A percentile compares a stretch with the other conserved stretches of the same genome.
These are phyloP conservation scores for Spinellus fusiger DNA, from an alignment of 192 early-diverging fungal species.

Conservation along the genomic window DNA sequence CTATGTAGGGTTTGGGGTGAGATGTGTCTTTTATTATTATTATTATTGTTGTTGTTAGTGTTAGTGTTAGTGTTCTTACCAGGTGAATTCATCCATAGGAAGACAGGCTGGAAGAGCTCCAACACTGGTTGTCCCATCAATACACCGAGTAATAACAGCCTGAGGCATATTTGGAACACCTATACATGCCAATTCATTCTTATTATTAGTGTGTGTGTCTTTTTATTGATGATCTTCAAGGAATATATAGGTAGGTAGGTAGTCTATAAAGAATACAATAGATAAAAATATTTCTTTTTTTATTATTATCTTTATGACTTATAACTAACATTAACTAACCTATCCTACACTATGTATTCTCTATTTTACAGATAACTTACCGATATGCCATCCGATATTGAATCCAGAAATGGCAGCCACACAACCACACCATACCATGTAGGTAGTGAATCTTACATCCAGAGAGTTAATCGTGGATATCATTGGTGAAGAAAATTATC, in stretches of 20 bases:
- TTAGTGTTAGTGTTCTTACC: conserved; percentile 16
- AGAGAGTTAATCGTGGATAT: conserved; percentile 13
- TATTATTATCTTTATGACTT: background rate
- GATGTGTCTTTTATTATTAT: background rate
- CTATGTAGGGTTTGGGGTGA: conserved; percentile 6
- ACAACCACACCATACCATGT: conserved; percentile 19
- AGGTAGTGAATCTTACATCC: conserved; percentile 18
- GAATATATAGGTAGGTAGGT: too few relatives aligned
- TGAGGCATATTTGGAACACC: conserved; percentile 32
- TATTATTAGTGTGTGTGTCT: too few relatives aligned
- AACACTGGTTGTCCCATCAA: conserved; percentile 4
- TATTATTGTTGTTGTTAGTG: background rate
- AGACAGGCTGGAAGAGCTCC: conserved; percentile 24
- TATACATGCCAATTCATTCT: too few relatives aligned
- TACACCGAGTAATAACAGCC: conserved; percentile 19
- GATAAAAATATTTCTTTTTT: background rate
- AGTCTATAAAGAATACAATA: too few relatives aligned
- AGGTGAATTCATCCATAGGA: conserved; percentile 28
- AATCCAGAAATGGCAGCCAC: conserved; percentile 30
- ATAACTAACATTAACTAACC: background rate
- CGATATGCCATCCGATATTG: conserved; percentile 27
- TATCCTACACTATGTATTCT: too few relatives aligned
- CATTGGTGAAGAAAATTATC: background rate
- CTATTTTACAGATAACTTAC: too few relatives aligned
- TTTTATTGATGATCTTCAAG: too few relatives aligned